Evolutionary conservation across 2,329 filamentous ascomycete species (phyloP).

Genomic region (Sporothrix brasiliensis): DNA sequence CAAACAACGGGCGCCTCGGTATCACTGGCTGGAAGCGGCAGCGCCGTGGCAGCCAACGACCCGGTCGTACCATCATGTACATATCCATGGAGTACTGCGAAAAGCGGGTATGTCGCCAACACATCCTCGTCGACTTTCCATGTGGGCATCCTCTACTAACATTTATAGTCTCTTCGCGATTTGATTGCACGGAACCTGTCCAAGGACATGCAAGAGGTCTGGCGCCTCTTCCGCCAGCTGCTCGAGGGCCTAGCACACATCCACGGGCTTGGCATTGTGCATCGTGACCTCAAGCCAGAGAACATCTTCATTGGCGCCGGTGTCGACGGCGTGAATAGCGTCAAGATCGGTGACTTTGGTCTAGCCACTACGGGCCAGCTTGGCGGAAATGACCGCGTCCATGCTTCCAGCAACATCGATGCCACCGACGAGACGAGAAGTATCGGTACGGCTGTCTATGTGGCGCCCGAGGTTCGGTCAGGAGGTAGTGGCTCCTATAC

Average conservation of each 20-base stretch:
- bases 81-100: constrained; percentile 99
- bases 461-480: constrained; percentile 87
- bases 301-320: constrained; percentile 83
- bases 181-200: constrained; percentile 76
- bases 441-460: constrained; percentile 82
- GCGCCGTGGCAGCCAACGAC: constrained; percentile 49
- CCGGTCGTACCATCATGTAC: constrained; percentile 76
- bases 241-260: constrained; percentile 89
- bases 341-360: constrained; percentile 96
- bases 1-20: constrained; percentile 30
- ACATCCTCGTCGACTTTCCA: neutral
- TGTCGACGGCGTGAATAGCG: constrained; percentile 77
- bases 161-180: constrained; percentile 74
- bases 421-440: constrained; percentile 69
- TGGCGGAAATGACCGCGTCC: constrained; percentile 34
- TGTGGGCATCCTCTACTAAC: constrained; percentile 31
- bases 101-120: constrained; percentile 62
- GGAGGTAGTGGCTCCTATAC: constrained; percentile 77
- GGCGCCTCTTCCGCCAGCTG: constrained; percentile 89
- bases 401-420: constrained; percentile 47
- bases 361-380: constrained; percentile 83
- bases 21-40: constrained; percentile 34
- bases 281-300: constrained; percentile 94
- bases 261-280: constrained; percentile 87
- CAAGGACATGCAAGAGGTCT: constrained; percentile 75